Conservation (phyloP, 1,139 yeast genomes). For the Debaryomycetaceae sp. region DNA sequence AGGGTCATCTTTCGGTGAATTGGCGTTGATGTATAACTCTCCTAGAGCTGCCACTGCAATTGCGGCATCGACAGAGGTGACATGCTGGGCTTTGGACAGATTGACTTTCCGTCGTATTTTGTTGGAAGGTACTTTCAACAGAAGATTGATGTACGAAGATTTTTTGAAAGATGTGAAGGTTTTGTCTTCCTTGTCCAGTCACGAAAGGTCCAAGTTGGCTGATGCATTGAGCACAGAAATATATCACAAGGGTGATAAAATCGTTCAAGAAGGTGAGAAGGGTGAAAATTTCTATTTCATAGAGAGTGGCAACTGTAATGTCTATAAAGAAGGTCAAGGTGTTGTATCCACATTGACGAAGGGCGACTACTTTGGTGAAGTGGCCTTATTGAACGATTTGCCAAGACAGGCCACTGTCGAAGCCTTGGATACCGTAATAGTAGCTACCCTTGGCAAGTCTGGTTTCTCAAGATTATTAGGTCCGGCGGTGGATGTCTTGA, state of each 20-base stretch:
- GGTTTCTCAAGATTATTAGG: constrained; percentile 94
- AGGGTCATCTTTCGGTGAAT: constrained; percentile 93
- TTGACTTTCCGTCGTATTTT: constrained; percentile 88
- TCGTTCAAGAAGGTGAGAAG: constrained; percentile 82
- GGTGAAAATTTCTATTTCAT: constrained; percentile 92
- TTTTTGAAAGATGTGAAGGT: constrained; percentile 86
- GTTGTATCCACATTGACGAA: constrained; percentile 58
- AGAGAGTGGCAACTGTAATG: constrained; percentile 83
- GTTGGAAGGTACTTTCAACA: constrained; percentile 84
- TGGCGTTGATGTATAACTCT: constrained; percentile 95
- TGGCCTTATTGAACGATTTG: constrained; percentile 83
- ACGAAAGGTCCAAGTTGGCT: constrained; percentile 88
- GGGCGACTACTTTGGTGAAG: constrained; percentile 96
- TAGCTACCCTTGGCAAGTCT: constrained; percentile 84
- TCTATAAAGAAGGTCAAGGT: constrained; percentile 57
- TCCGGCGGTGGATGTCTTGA: constrained; percentile 79
- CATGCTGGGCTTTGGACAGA: constrained; percentile 88
- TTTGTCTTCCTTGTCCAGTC: constrained; percentile 64
- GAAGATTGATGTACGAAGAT: constrained; percentile 86
- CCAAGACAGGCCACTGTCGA: constrained; percentile 95
- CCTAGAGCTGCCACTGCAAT: constrained; percentile 96
- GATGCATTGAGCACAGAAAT: constrained; percentile 85
- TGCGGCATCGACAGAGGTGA: constrained; percentile 64
- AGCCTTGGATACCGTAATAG: constrained; percentile 73
- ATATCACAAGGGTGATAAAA: constrained; percentile 67